Evolutionary conservation across 257 asterid genomes (phyloP).

Genomic region (Linderniella brevidens): DNA sequence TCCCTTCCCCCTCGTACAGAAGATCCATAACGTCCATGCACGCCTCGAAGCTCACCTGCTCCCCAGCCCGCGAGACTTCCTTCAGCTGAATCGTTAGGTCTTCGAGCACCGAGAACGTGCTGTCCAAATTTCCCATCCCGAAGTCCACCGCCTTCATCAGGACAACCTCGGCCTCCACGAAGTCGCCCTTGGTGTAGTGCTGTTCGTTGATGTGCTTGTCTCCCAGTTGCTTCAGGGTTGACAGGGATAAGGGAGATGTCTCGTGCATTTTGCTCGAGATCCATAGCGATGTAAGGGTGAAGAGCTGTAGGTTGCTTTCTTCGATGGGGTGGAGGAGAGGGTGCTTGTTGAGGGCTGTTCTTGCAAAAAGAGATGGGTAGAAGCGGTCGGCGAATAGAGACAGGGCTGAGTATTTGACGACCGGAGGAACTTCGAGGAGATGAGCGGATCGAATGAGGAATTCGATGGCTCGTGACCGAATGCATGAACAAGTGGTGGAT

Average conservation of each 20-base stretch:
- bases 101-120: slow-evolving; percentile 29
- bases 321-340: slow-evolving; percentile 54
- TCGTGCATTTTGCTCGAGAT: slow-evolving; percentile 77
- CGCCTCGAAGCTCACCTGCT: slow-evolving; percentile 35
- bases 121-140: slow-evolving; percentile 38
- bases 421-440: slow-evolving; percentile 40
- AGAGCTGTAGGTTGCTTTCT: slow-evolving; percentile 86
- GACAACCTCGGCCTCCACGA: slow-evolving; percentile 57
- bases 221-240: slow-evolving; percentile 31
- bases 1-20: slow-evolving; percentile 59
- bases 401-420: slow-evolving; percentile 67
- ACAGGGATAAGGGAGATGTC: slow-evolving; percentile 41
- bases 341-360: slow-evolving; percentile 9
- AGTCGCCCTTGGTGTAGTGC: slow-evolving; percentile 55
- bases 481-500: slow-evolving; percentile 13
- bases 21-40: slow-evolving; percentile 81
- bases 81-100: slow-evolving; percentile 53
- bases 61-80: slow-evolving; percentile 47
- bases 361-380: slow-evolving; percentile 46
- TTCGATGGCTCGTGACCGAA: slow-evolving; percentile 25
- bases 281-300: slow-evolving; percentile 74
- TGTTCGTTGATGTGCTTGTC: slow-evolving; percentile 54
- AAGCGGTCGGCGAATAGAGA: slow-evolving; percentile 65
- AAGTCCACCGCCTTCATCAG: slow-evolving; percentile 40
- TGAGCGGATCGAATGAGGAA: slow-evolving; percentile 35